phyloP scores from a whole-genome alignment of 148 eudicot genomes.

The Amaranthus hypochondriacus region DNA sequence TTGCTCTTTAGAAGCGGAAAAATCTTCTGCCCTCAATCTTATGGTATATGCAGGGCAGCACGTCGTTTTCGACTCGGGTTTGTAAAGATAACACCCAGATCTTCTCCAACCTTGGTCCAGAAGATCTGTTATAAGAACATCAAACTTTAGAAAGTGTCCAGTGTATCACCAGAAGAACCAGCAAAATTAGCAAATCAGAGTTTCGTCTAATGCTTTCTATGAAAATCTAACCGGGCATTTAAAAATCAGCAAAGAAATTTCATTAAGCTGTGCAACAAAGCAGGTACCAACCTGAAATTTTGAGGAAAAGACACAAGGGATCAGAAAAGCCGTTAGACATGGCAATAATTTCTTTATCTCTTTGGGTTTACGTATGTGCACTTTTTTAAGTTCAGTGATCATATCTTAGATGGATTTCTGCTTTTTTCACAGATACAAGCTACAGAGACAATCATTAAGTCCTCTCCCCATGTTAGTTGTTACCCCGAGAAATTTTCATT shows the following conservation, averaged over 20 bases:
- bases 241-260: not conserved
- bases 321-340: not conserved
- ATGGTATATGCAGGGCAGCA: constrained; percentile 97
- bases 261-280: not conserved
- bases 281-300: too few relatives aligned
- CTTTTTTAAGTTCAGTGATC: not conserved
- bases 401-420: not conserved
- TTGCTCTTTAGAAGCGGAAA: constrained; percentile 88
- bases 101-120: constrained; percentile 99
- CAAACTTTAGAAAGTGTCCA: constrained; percentile 3
- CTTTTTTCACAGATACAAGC: not conserved
- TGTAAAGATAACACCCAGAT: constrained; percentile 94
- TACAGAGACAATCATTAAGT: not conserved
- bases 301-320: too few relatives aligned
- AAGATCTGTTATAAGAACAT: constrained; percentile 48
- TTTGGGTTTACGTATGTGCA: not conserved
- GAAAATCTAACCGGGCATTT: not conserved
- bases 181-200: not conserved
- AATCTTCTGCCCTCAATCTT: constrained; percentile 79
- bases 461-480: too few relatives aligned
- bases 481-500: not conserved
- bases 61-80: constrained; percentile 89
- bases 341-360: not conserved
- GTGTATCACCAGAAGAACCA: not conserved
- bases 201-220: not conserved